Evolutionary conservation across 2,329 filamentous ascomycete genomes (phyloP).

Genomic region (Pestalotiopsis sp.): DNA sequence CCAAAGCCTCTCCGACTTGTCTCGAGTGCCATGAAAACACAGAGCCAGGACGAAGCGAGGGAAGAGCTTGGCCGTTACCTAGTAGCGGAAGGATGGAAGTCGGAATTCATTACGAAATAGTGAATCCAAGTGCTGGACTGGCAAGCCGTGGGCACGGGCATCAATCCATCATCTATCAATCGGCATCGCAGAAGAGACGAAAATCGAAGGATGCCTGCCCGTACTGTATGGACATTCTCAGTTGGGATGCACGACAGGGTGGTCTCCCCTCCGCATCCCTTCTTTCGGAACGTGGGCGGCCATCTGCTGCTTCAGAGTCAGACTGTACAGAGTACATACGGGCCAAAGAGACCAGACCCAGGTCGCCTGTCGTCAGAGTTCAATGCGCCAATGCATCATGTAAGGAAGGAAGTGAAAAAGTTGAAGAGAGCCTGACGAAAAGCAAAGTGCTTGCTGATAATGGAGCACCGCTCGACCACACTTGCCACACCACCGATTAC

Average conservation of each 20-base stretch:
- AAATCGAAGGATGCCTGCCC: background rate
- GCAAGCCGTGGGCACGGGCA: background rate
- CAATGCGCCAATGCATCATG: background rate
- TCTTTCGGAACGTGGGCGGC: conserved; percentile 1
- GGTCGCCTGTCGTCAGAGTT: background rate
- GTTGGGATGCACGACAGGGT: background rate
- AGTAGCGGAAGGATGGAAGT: background rate
- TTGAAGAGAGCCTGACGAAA: background rate
- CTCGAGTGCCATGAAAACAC: background rate
- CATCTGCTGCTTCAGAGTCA: background rate
- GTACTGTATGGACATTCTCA: background rate
- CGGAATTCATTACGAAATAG: background rate
- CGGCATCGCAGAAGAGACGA: background rate
- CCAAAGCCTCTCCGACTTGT: background rate
- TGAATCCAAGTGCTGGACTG: background rate
- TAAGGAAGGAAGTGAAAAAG: background rate
- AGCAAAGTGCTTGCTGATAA: background rate
- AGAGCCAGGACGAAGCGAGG: background rate
- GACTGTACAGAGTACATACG: background rate
- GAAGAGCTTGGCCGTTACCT: background rate
- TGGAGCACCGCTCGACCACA: background rate
- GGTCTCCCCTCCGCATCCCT: background rate
- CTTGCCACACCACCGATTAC: background rate
- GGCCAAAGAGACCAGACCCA: background rate
- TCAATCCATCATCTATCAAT: no score